phyloP scores from a whole-genome alignment of 2,329 filamentous ascomycete genomes.

The Ceratocystis cacaofunesta region DNA sequence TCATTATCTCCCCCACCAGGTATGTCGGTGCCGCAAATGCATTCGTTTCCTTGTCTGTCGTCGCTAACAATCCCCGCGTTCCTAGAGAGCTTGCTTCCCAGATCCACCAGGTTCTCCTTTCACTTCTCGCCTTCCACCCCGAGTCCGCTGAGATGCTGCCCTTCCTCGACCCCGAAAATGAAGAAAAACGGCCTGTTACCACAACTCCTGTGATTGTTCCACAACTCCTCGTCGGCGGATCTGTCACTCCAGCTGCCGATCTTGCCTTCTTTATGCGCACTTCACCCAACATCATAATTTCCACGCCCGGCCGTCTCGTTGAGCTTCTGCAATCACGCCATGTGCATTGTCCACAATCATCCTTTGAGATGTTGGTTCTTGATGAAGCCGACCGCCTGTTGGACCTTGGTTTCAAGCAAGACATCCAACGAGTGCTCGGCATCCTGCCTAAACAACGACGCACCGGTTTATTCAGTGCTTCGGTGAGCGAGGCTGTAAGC shows the following conservation, averaged over 20 bases:
- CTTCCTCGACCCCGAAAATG: constrained; percentile 35
- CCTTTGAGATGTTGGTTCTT: constrained; percentile 81
- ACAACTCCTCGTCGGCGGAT: constrained; percentile 76
- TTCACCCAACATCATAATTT: constrained; percentile 78
- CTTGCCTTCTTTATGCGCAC: constrained; percentile 69
- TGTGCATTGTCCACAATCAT: constrained; percentile 74
- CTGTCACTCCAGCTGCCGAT: constrained; percentile 66
- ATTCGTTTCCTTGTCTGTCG: not conserved
- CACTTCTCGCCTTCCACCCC: constrained; percentile 67
- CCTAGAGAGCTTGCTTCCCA: constrained; percentile 78
- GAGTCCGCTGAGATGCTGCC: constrained; percentile 55
- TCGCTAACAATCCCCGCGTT: not conserved
- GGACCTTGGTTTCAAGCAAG: constrained; percentile 86
- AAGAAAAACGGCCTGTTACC: constrained; percentile 39
- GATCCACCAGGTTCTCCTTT: constrained; percentile 67
- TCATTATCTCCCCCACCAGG: constrained; percentile 70
- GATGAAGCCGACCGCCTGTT: constrained; percentile 89
- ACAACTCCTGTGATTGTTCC: constrained; percentile 50
- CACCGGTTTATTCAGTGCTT: constrained; percentile 88
- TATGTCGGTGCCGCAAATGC: not conserved
- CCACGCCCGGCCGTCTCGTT: constrained; percentile 76
- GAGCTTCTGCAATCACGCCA: constrained; percentile 76
- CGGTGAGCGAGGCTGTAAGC: constrained; percentile 86
- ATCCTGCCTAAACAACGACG: constrained; percentile 82
- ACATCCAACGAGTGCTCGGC: constrained; percentile 70